Conservation (phyloP, 108 stramenopile species). For the Nitzschia palea region DNA sequence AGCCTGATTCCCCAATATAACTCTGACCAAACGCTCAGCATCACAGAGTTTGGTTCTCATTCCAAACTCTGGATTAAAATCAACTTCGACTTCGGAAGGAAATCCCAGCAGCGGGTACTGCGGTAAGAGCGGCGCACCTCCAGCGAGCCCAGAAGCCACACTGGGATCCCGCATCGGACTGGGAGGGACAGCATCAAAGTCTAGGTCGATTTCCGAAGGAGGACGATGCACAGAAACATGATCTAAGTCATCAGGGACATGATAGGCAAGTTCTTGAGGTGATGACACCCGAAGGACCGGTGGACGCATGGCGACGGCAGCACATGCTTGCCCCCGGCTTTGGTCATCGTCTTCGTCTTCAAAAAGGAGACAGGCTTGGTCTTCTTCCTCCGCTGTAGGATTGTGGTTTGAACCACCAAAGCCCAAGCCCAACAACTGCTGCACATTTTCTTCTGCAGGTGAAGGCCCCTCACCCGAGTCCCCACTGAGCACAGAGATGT, state of each 20-base stretch:
- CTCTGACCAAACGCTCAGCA: conserved; percentile 33
- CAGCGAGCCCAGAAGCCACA: not conserved
- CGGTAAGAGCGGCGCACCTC: not conserved
- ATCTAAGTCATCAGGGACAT: not conserved
- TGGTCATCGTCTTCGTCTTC: conserved; percentile 19
- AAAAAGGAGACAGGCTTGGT: conserved; percentile 16
- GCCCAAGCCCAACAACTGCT: not conserved
- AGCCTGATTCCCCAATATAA: conserved; percentile 22
- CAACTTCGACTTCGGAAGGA: not conserved
- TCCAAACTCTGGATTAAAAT: conserved; percentile 15
- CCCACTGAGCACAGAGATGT: not conserved
- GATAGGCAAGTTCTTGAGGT: not conserved
- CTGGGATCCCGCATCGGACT: conserved; percentile 36
- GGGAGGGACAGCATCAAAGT: conserved; percentile 28
- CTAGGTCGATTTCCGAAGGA: conserved; percentile 31
- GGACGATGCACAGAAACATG: not conserved
- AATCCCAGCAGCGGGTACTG: not conserved
- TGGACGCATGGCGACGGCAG: not conserved
- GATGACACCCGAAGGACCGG: not conserved
- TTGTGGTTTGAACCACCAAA: not conserved
- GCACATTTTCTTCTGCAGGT: not conserved
- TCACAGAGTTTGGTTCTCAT: conserved; percentile 32
- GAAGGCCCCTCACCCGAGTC: too few species aligned
- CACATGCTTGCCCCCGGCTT: not conserved
- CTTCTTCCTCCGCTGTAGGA: not conserved